Base-by-base conservation (phyloP, 495 filamentous ascomycete genomes). In the Chaetomium fimeti region DNA sequence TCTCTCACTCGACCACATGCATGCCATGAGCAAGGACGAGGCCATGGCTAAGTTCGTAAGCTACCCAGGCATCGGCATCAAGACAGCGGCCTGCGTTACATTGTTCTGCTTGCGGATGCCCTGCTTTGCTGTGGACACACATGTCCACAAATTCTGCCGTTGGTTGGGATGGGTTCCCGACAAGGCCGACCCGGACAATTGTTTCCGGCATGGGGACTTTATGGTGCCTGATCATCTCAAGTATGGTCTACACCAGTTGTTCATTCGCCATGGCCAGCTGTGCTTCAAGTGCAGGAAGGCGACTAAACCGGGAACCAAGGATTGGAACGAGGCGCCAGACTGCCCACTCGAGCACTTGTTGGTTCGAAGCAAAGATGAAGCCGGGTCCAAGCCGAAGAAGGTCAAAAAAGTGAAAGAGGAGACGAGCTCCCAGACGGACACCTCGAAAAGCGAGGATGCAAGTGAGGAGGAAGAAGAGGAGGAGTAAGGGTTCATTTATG, bases 11-110 rank as follows among this genome's bases (percentile, higher is more conserved):
- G 90, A 97, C 64, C 86, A 96, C 72, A 76, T 97, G 18, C 90
- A 90, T 65, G 77, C 77, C 16, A 76, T 95, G 60, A 73, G 77
- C 22, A 87, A 83, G 15, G 82, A 90, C 20, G 83, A 91, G 28
- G 91, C 87, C 0, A 89, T 96, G 83, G 76, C 77, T 11, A 85
- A 88, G 61, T 81, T 98, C 42, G 83, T 86, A 56, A 87, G 83
- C 60, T 94, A 88, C 52, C 89, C 89, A 3, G 94, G 93, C 4
- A 90, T 98, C 63, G 94, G 93, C 0, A 87, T 91, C 59, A 98
- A 98, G 77, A 96, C 93, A 0, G 89, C 93, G 4, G 88, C 91
- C 9, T 98, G 94, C 67, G 89, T 93, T 16, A 75, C 89, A 15
- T 80, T 93, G 3, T 95, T 95, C 73, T 92, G 90, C 69, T 82